Conservation (phyloP, 768 basidiomycete species). For the Termitomyces titanicus region DNA sequence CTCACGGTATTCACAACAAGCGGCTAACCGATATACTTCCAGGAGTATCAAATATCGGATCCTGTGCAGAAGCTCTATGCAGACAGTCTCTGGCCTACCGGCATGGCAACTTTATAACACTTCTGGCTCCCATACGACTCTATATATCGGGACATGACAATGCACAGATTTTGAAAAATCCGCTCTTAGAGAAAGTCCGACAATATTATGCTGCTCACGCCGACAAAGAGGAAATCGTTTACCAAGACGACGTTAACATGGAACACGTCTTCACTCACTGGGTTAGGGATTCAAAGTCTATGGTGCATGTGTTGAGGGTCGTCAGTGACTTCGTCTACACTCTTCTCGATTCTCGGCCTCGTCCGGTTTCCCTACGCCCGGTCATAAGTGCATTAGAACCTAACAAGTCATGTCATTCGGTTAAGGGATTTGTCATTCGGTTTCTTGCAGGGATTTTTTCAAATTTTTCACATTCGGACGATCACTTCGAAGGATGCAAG, state of each 20-base stretch:
- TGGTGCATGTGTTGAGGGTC: not conserved
- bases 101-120: constrained; percentile 6
- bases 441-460: not conserved
- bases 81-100: constrained; percentile 6
- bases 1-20: constrained; percentile 6
- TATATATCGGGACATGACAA: constrained; percentile 2
- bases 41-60: not conserved
- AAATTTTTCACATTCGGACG: not conserved
- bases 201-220: constrained; percentile 2
- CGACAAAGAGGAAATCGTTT: not conserved
- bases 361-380: not conserved
- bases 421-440: not conserved
- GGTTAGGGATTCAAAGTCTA: not conserved
- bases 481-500: not conserved
- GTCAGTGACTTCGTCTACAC: not conserved
- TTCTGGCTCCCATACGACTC: constrained; percentile 14
- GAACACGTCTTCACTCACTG: constrained; percentile 7
- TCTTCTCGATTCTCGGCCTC: constrained; percentile 4
- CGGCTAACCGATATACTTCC: constrained; percentile 3
- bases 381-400: not conserved
- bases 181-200: constrained; percentile 11
- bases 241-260: constrained; percentile 5
- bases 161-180: not conserved
- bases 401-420: not conserved
- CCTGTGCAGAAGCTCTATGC: constrained; percentile 1